Base-by-base conservation (phyloP, 2,329 filamentous ascomycete species). In the Pyrenochaeta sp. region DNA sequence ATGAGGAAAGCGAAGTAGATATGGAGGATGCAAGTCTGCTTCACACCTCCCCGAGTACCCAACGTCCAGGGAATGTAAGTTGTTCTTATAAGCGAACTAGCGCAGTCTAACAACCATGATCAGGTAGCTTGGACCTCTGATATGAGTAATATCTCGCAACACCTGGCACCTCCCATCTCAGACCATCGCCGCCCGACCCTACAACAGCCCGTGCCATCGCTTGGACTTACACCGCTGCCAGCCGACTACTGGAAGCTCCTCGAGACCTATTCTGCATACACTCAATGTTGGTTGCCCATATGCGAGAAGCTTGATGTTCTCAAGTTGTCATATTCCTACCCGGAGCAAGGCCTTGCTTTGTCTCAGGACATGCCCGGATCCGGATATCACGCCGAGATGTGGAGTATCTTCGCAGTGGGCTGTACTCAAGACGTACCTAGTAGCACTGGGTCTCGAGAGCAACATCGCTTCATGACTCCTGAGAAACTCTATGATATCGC, bases 211-310 rank as follows among this genome's bases (percentile, higher is more conserved):
- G 22, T 32, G 13, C 19, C 36, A 5, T 28, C 34, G 28, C 46
- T 50, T 9, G 7, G 24, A 22, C 52, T 57, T 8, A 63, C 54
- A 67, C 75, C 27, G 82, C 85, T 70, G 84, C 83, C 72, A 86
- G 81, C 78, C 79, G 83, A 5, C 80, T 92, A 10, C 76, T 92
- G 43, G 88, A 91, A 56, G 30, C 47, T 67, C 8, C 52, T 67
- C 8, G 64, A 67, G 32, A 51, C 47, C 22, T 92, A 92, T 71
- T 90, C 91, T 57, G 86, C 89, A 1, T 91, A 91, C 65, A 91
- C 89, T 0, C 89, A 92, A 72, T 87, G 85, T 54, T 93, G 91
- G 90, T 82, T 93, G 12, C 91, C 91, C 0, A 87, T 93, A 36
- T 79, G 89, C 5, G 88, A 91, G 61, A 89, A 88, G 59, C 84